Evolutionary conservation across 2,329 filamentous ascomycete species (phyloP).

Genomic region (Lecanicillium sp.): DNA sequence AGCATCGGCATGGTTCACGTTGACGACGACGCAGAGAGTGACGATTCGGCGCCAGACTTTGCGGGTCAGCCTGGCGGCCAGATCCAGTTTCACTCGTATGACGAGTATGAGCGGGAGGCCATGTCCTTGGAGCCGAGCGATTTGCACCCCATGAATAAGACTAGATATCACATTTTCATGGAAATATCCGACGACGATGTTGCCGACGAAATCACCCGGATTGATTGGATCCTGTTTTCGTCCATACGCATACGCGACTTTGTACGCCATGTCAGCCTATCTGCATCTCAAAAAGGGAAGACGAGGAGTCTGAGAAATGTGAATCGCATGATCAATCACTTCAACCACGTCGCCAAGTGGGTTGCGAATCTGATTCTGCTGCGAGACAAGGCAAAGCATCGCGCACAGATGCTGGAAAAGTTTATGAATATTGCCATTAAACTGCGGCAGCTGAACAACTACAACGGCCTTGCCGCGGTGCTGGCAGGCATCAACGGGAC

Average conservation of each 20-base stretch:
- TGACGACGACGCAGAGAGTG: constrained; percentile 36
- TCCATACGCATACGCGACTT: constrained; percentile 90
- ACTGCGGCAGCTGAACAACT: constrained; percentile 88
- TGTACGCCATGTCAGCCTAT: constrained; percentile 80
- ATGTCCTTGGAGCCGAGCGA: constrained; percentile 62
- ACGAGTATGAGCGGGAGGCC: constrained; percentile 76
- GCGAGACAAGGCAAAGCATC: constrained; percentile 91
- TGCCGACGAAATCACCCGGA: constrained; percentile 84
- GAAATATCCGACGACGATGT: constrained; percentile 76
- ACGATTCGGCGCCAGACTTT: constrained; percentile 35
- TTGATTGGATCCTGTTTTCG: constrained; percentile 98
- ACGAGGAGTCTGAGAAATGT: constrained; percentile 77
- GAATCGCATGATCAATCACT: constrained; percentile 89
- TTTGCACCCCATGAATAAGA: constrained; percentile 66
- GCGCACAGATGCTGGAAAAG: constrained; percentile 85
- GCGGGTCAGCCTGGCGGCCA: constrained; percentile 33
- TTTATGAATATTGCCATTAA: constrained; percentile 88
- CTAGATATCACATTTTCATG: constrained; percentile 87
- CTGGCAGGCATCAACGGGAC: constrained; percentile 88
- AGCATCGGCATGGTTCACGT: constrained; percentile 42
- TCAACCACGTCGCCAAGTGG: constrained; percentile 79
- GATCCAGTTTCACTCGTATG: constrained; percentile 57
- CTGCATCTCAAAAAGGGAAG: constrained; percentile 61
- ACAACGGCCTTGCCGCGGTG: constrained; percentile 91
- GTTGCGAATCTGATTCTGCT: constrained; percentile 79